Evolutionary conservation across 345 rosid genomes (phyloP).

Genomic region (Dovyalis caffra): DNA sequence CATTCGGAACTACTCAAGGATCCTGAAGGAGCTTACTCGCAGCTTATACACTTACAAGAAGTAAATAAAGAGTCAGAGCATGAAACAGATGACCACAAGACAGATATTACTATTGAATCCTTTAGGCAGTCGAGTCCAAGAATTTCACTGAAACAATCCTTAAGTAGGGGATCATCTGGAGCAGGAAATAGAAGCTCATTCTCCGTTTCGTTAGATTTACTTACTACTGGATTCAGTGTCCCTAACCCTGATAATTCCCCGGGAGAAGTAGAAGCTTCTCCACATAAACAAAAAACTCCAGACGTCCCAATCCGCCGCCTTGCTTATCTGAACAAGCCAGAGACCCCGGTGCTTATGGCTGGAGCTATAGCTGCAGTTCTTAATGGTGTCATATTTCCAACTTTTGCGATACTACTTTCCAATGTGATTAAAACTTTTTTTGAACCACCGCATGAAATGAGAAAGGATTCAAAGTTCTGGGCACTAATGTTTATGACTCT

Average conservation of each 20-base stretch:
- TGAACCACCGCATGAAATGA: constrained; percentile 55
- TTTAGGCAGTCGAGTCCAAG: constrained; percentile 38
- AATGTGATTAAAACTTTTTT: constrained; percentile 50
- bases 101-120: constrained; percentile 1
- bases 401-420: constrained; percentile 55
- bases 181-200: constrained; percentile 60
- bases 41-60: constrained; percentile 76
- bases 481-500: constrained; percentile 53
- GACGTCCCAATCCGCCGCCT: constrained; percentile 55
- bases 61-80: constrained; percentile 44
- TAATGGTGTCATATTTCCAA: constrained; percentile 61
- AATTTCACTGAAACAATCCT: constrained; percentile 40
- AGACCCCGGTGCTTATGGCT: constrained; percentile 54
- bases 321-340: constrained; percentile 76
- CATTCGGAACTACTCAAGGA: constrained; percentile 65
- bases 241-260: constrained; percentile 21
- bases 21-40: constrained; percentile 84
- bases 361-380: constrained; percentile 54
- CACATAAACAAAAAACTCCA: constrained; percentile 30
- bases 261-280: constrained; percentile 29
- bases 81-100: constrained; percentile 32
- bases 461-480: constrained; percentile 67
- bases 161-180: constrained; percentile 57
- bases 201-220: constrained; percentile 50
- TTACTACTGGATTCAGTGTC: constrained; percentile 38